Evolutionary conservation across 192 early-diverging fungal species (phyloP).

Genomic region (Lobosporangium transversale): DNA sequence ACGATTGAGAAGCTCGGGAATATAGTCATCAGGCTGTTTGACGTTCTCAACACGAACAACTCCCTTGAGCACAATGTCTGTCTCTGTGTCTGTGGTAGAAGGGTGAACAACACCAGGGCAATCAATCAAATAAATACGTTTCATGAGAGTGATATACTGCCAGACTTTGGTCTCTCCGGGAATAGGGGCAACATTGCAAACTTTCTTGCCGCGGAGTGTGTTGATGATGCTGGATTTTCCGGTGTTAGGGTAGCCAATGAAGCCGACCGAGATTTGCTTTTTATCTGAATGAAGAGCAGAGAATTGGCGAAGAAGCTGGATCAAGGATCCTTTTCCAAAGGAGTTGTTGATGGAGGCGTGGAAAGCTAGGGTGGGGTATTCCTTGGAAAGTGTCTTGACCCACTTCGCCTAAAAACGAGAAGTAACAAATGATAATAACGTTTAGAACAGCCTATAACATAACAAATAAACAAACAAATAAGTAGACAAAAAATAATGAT

Average conservation of each 20-base stretch:
- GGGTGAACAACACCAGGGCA: conserved; percentile 98
- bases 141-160: conserved; percentile 99
- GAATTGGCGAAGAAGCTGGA: conserved; percentile 98
- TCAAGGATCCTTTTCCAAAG: conserved; percentile 98
- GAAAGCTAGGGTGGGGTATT: conserved; percentile 97
- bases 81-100: conserved; percentile 86
- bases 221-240: conserved; percentile 99
- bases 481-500: neutral
- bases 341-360: conserved; percentile 98
- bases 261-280: conserved; percentile 98
- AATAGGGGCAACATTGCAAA: conserved; percentile 97
- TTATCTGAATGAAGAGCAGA: conserved; percentile 93
- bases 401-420: conserved; percentile 96
- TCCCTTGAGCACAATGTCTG: conserved; percentile 97
- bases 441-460: neutral
- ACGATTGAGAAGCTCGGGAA: conserved; percentile 82
- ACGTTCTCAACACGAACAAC: conserved; percentile 95
- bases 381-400: conserved; percentile 90
- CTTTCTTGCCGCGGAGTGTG: conserved; percentile 94
- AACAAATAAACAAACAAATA: conserved; percentile 4
- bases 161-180: conserved; percentile 98
- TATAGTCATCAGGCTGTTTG: conserved; percentile 88
- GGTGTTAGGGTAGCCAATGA: conserved; percentile 98
- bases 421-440: no score
- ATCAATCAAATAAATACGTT: conserved; percentile 98